Evolutionary conservation across 2,329 filamentous ascomycete species (phyloP).

Genomic region (Hymenoscyphus linearis): DNA sequence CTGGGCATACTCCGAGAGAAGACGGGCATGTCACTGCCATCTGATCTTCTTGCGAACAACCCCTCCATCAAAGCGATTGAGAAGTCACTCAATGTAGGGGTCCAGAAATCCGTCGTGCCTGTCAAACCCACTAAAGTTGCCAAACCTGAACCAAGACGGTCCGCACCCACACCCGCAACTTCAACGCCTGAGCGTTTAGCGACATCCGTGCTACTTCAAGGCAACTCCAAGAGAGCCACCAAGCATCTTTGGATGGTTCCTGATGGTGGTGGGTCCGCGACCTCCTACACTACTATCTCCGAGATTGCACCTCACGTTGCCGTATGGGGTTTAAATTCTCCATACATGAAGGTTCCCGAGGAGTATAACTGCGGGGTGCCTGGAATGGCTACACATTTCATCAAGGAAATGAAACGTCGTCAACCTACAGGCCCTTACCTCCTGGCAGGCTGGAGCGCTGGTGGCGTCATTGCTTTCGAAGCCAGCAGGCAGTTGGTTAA

Average conservation of each 20-base stretch:
- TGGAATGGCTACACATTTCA: constrained; percentile 59
- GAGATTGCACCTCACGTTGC: constrained; percentile 41
- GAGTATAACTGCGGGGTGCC: constrained; percentile 62
- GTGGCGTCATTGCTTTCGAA: constrained; percentile 67
- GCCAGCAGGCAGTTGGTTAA: constrained; percentile 56
- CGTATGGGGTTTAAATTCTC: constrained; percentile 60
- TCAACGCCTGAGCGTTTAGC: constrained; percentile 16
- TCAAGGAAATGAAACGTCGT: constrained; percentile 64
- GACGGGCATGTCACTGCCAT: constrained; percentile 48
- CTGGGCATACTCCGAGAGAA: constrained; percentile 50
- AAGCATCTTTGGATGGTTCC: constrained; percentile 42
- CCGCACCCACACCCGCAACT: constrained; percentile 39
- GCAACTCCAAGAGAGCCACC: constrained; percentile 41
- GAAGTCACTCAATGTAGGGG: constrained; percentile 51
- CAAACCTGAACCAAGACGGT: constrained; percentile 20
- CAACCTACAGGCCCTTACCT: constrained; percentile 65
- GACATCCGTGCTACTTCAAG: constrained; percentile 39
- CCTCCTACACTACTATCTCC: constrained; percentile 26
- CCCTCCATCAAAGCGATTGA: constrained; percentile 61
- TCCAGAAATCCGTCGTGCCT: constrained; percentile 4
- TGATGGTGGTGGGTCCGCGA: constrained; percentile 42
- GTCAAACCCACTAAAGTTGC: constrained; percentile 21
- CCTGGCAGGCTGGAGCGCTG: constrained; percentile 71
- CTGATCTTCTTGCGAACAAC: constrained; percentile 57
- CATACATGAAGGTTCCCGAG: constrained; percentile 64